Evolutionary conservation across 2,329 filamentous ascomycete species (phyloP), one percentile per base, ranked within the genome.

Genomic region (Pseudogymnoascus sp.): DNA sequence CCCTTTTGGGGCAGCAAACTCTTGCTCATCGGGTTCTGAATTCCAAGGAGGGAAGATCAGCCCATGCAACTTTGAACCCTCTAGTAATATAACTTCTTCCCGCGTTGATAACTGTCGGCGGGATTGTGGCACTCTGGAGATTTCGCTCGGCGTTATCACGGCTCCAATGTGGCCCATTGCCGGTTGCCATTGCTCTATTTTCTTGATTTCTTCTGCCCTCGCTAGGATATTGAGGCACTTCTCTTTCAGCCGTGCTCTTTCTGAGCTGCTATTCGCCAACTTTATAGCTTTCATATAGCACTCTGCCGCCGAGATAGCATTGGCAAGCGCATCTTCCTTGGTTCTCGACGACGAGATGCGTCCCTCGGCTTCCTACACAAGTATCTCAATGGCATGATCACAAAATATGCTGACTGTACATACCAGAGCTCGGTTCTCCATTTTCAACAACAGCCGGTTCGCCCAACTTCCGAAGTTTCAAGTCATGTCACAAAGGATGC

Each of bases 31-130:
- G 0, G 90, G 88, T 28, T 85, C 78, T 2, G 75, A 75, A n/a
- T 82, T 82, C 94, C 94, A 99, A 0, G 90, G 91, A 9, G 89
- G 91, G 67, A 96, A 97, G 19, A 88, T 81, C 69, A 86, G 89
- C 0, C 89, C 91, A 71, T 96, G 91, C 19, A 99, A 80, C 62
- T 85, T 88, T 4, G 92, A 94, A 3, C 88, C 86, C 70, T 87
- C 86, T 1, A 90, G 78, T 7, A 97, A 75, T 60, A 97, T 86
- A 30, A 89, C 87, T 70, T 92, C 82, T 74, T 96, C 92, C 14
- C 81, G 80, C 4, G 82, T 88, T 2, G 90, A 82, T 12, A 89
- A 78, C 62, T 82, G 79, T 61, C 89, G 82, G 8, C 77, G 81
- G 23, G 84, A 85, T 2, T 70, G 67, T 8, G 77, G 76, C 23